Base-by-base conservation (phyloP, 106 monocot species). In the Xerophyta viscosa region DNA sequence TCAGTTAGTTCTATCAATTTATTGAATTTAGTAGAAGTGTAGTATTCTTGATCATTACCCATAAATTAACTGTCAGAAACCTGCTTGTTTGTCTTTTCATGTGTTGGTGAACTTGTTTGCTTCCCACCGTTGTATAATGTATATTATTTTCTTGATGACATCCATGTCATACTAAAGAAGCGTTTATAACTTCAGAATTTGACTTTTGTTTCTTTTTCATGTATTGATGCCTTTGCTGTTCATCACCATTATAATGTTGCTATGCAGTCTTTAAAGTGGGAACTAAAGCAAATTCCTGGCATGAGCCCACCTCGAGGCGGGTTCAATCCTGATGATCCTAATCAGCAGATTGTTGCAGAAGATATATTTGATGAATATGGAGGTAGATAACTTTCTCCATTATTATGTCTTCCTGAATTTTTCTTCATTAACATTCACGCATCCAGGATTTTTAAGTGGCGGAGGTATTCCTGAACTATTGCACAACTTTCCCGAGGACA, bases 331-430 rank as follows among this genome's bases (percentile, higher is more conserved):
- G 94, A 94, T 75, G 94, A 94, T 61, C 88, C 94, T n/a, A 94
- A 88, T 50, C 94, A 94, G 54, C 94, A 94, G 69, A 94, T 94
- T 54, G 78, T 94, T 24, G 80, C 94, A 21, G 92, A 92, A 8
- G 94, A 94, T 23, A 88, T 94, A 44, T 94, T 94, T 66, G 94
- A 94, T 81, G 94, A 94, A 79, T 88, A 94, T 73, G 94, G 94
- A 84, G 94, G 94, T 88, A 74, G 42, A 8, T 1, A 19, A 17
- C 8, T 31, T 26, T 33, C 33, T 33, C 28, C 37, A 22, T 46
- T 26, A 37, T 3, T 33, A 6, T 33, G 33, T 33, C 23, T 36
- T 19, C n/a, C 10, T 53, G 11, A 15, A 24, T 11, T 21, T 41
- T 50, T 47, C 11, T 37, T 41, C 13, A 31, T 25, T 4, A 20